These are phyloP conservation scores for Talaromyces ruber DNA, from an alignment of 495 filamentous ascomycete species.

Conservation along the genomic window DNA sequence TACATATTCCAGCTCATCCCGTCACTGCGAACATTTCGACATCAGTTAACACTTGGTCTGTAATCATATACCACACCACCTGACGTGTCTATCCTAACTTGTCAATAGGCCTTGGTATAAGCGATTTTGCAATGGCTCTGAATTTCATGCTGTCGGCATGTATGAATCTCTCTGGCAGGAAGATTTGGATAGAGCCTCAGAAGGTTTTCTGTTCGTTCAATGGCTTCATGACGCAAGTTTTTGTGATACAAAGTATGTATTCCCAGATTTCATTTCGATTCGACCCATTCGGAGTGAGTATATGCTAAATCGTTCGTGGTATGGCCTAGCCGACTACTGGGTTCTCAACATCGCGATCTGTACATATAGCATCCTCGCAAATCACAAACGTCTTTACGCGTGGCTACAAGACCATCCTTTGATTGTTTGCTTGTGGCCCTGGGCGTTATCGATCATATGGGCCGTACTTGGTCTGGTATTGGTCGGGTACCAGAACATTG, in stretches of 20 bases:
- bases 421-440: background rate
- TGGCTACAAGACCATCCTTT: constrained; percentile 1
- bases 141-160: background rate
- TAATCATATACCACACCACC: background rate
- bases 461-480: background rate
- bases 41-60: background rate
- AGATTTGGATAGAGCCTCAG: background rate
- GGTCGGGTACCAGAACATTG: background rate
- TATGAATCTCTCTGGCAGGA: background rate
- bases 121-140: constrained; percentile 1
- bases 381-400: background rate
- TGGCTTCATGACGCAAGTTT: constrained; percentile 4
- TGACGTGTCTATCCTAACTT: background rate
- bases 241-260: constrained; percentile 4
- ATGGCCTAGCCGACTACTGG: constrained; percentile 4
- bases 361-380: constrained; percentile 3
- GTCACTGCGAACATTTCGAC: constrained; percentile 2
- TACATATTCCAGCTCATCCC: background rate
- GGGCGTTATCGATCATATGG: background rate
- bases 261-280: background rate
- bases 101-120: constrained; percentile 1
- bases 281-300: background rate
- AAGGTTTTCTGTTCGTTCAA: background rate
- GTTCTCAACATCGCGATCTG: constrained; percentile 2
- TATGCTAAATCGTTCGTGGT: background rate